A percentile compares a stretch with the other conserved stretches of the same genome.
phyloP scores from a whole-genome alignment of 73 alveolate genomes.

The Symbiodinium pilosum region DNA sequence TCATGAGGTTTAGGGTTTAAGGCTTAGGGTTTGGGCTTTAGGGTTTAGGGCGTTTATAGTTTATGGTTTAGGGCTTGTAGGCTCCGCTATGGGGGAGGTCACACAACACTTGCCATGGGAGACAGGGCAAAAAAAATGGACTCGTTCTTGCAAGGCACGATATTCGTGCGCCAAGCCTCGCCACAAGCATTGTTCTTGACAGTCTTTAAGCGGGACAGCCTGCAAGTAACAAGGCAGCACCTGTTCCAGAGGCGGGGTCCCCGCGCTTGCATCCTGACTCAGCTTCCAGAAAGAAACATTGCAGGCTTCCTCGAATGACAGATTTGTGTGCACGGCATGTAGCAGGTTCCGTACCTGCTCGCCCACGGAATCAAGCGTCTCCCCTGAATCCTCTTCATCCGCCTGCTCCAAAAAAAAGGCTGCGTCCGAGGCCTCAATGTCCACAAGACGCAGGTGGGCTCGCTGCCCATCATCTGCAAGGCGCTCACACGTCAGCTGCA shows the following conservation, averaged over 20 bases:
- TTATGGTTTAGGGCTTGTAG: too few relatives aligned
- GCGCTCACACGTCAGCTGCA: neutral
- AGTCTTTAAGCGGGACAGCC: neutral
- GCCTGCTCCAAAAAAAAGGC: neutral
- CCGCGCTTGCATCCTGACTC: neutral
- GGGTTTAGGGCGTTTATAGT: too few relatives aligned
- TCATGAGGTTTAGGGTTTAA: too few relatives aligned
- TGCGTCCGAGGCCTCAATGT: neutral
- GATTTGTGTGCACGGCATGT: neutral
- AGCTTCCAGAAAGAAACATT: neutral
- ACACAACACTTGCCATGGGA: too few relatives aligned
- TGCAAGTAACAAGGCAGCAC: neutral
- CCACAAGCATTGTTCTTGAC: neutral
- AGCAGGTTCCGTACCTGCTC: neutral
- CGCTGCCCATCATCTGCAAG: neutral
- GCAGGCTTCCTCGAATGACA: neutral
- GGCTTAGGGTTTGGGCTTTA: too few relatives aligned
- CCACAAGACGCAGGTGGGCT: neutral
- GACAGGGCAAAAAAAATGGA: too few relatives aligned
- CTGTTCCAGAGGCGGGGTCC: neutral
- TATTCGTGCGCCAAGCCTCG: too few relatives aligned
- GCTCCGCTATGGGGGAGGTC: too few relatives aligned
- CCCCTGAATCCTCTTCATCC: neutral
- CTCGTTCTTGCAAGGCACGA: too few relatives aligned
- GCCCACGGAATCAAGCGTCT: neutral